Conservation (phyloP, 345 rosid species). For the Dovyalis caffra region DNA sequence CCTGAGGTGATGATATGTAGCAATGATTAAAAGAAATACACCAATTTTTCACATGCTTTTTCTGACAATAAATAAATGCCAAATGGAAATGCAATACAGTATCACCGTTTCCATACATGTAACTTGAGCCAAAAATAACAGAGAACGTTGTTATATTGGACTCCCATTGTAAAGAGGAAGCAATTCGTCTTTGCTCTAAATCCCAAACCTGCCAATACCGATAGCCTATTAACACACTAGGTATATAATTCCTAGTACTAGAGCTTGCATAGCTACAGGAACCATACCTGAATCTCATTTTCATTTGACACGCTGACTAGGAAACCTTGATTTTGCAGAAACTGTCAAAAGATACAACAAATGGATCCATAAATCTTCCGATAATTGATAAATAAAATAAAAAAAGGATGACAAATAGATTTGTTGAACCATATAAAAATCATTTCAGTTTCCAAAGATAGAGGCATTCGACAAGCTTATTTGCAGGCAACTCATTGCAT, state of each 20-base stretch:
- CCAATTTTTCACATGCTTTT: background rate
- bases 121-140: constrained; percentile 21
- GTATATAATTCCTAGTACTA: background rate
- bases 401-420: background rate
- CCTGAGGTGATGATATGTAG: constrained; percentile 7
- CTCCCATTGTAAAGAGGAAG: constrained; percentile 26
- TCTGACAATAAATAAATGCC: background rate
- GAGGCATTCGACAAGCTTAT: background rate
- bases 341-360: constrained; percentile 12
- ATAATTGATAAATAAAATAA: background rate
- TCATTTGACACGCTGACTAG: constrained; percentile 23
- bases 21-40: background rate
- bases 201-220: constrained; percentile 29
- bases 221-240: background rate
- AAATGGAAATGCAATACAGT: background rate
- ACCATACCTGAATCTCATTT: constrained; percentile 32
- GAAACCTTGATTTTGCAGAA: constrained; percentile 30
- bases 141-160: constrained; percentile 31
- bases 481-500: background rate
- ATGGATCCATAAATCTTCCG: background rate
- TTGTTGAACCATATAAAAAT: background rate
- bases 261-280: background rate
- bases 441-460: background rate
- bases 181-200: constrained; percentile 24
- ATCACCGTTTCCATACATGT: constrained; percentile 16